Evolutionary conservation across 805 yeast genomes (phyloP), one percentile per base, ranked within the genome.

Genomic region (Candida saitoana): DNA sequence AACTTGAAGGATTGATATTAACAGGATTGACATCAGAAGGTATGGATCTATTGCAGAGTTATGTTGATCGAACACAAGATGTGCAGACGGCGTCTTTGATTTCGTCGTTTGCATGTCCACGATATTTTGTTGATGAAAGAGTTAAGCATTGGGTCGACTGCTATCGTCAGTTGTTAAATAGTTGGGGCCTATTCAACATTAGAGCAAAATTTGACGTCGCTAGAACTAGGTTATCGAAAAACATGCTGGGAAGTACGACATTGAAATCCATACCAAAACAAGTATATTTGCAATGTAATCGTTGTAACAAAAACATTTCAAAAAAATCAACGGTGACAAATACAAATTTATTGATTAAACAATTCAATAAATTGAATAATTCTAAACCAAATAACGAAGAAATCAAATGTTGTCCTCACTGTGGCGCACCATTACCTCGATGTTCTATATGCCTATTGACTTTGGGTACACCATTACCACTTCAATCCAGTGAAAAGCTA

Each of bases 11-110:
- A 1, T 68, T 91, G 33, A 80, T 90, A 14, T 65, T 91, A 36
- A 89, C 97, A 0, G 99, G 99, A n/a, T 76, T 91, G 19, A 89
- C 97, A 0, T 89, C 91, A 1, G 69, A 77, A 40, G 95, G 95
- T 0, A 78, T 87, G 24, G 86, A 86, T 55, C 68, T 91, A 36
- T 61, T 91, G 33, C 96, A 90, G 62, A 77, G 87, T 0, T 91
- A 85, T 61, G 93, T 90, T 25, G 91, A 89, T 60, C 73, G 90
- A 52, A 87, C 95, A 0, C 77, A 87, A 40, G 99, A 91, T 59
- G 84, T 89, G 2, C 99, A 91, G 59, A 89, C 95, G 0, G 96
- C 96, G 0, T 82, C 96, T 0, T 63, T 90, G 40, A 80, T 91
- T 3, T 76, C 87, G 0, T 73, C 90, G 4, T 87, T 77, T 64